These are phyloP conservation scores for Noccaea bulbosa DNA, from an alignment of 345 rosid genomes.

Conservation along the genomic window DNA sequence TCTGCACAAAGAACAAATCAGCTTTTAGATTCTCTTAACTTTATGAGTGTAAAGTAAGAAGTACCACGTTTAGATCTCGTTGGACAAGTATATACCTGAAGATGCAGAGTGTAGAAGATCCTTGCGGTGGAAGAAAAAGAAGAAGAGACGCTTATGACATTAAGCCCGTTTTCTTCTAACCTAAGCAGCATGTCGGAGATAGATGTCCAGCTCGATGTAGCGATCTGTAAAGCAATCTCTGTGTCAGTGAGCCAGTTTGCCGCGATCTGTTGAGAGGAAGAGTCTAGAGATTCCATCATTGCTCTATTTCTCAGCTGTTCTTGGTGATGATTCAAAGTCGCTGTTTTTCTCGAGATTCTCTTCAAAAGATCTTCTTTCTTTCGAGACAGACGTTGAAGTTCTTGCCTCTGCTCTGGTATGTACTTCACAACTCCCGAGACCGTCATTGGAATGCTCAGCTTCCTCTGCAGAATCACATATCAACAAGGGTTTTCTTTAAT, in stretches of 20 bases:
- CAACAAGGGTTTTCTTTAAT: conserved; percentile 7
- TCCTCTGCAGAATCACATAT: conserved; percentile 44
- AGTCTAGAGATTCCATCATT: conserved; percentile 8
- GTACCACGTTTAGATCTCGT: neutral
- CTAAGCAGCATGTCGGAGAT: conserved; percentile 52
- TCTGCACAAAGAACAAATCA: conserved; percentile 23
- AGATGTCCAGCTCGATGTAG: conserved; percentile 34
- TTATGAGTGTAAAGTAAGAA: neutral
- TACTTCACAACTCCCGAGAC: conserved; percentile 51
- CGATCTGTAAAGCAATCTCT: conserved; percentile 59
- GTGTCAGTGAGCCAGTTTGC: conserved; percentile 49
- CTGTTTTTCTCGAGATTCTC: conserved; percentile 38
- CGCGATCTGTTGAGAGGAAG: conserved; percentile 38
- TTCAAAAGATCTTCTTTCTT: conserved; percentile 57
- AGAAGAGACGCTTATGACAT: conserved; percentile 56
- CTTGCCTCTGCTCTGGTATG: conserved; percentile 58
- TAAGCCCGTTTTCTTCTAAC: conserved; percentile 53
- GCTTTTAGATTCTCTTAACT: conserved; percentile 12
- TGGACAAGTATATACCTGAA: conserved; percentile 51
- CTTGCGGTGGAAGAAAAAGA: conserved; percentile 56
- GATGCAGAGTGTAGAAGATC: conserved; percentile 57
- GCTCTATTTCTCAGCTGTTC: conserved; percentile 35
- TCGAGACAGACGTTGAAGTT: conserved; percentile 44
- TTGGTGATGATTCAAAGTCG: conserved; percentile 16
- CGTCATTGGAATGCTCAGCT: conserved; percentile 59